Base-by-base conservation (phyloP, 768 basidiomycete genomes). In the Lactifluus piperatus region DNA sequence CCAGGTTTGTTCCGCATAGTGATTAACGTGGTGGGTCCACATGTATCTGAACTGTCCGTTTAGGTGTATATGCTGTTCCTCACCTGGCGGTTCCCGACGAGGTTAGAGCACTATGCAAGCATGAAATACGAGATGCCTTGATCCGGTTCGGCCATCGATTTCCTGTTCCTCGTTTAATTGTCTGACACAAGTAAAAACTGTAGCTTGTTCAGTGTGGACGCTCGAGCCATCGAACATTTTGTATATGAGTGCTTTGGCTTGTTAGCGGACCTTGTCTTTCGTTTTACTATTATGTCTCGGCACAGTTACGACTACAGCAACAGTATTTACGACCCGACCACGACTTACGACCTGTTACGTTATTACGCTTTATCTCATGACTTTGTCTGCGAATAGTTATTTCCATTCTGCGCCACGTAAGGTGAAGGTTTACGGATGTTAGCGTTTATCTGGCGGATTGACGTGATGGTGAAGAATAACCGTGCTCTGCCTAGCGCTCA, bases 1-100 rank as follows among this genome's bases (percentile, higher is more conserved):
- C 74, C 84, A 88, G 80, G 86, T 85, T 64, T 39, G 62, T 60
- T 51, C 34, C 41, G 58, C 48, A 53, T 54, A 34, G 61, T 56
- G 60, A 61, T 54, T 59, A 58, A 52, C 61, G 39, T 51, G 41
- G 53, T 41, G 56, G 45, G 43, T 45, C 51, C 44, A 49, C 51
- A 29, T 61, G 47, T 56, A 46, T 52, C 50, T 60, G 39, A 53
- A 47, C 32, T 45, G 52, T 46, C 48, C 62, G 26, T 39, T 52
- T 65, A 87, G 86, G 67, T 85, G 51, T 88, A 88, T 76, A 85
- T 88, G 84, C 81, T 79, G 71, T 86, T 88, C 76, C 72, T 87
- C 71, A 76, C 75, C 66, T 90, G 85, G 86, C 77, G 85, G 56
- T 88, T 81, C 79, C 78, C 79, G 66, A 85, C 82, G 71, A 76